A percentile compares a stretch with the other conserved stretches of the same genome.
These are phyloP conservation scores for Sisymbrium altissimum DNA, from an alignment of 345 rosid genomes.

Conservation along the genomic window DNA sequence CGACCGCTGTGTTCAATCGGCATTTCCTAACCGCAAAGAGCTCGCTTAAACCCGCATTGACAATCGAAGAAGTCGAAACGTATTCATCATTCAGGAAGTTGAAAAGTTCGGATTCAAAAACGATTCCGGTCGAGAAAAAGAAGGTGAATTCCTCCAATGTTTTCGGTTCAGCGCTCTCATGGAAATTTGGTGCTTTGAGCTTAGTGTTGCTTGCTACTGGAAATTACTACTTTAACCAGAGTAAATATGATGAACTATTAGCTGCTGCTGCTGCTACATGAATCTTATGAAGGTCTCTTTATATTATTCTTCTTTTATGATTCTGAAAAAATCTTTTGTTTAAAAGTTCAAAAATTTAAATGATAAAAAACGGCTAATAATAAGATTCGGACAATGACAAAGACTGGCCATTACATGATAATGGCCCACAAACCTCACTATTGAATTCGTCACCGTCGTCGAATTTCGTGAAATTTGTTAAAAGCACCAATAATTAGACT, in stretches of 20 bases:
- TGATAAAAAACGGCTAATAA: conserved; percentile 16
- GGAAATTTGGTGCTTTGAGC: conserved; percentile 36
- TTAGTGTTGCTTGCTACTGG: conserved; percentile 37
- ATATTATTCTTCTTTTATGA: not conserved
- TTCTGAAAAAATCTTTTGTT: not conserved
- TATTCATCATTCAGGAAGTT: conserved; percentile 61
- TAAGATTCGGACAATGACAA: conserved; percentile 25
- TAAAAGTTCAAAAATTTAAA: conserved; percentile 8
- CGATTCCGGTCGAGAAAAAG: not conserved
- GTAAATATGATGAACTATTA: conserved; percentile 13
- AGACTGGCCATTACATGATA: conserved; percentile 1
- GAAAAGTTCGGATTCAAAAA: not conserved
- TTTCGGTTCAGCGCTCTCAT: conserved; percentile 21
- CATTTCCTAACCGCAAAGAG: conserved; percentile 66
- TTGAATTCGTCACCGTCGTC: conserved; percentile 3
- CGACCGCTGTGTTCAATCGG: conserved; percentile 49
- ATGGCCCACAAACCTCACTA: conserved; percentile 18
- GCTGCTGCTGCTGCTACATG: conserved; percentile 33
- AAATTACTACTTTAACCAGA: conserved; percentile 36
- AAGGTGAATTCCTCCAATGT: conserved; percentile 17
- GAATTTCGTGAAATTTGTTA: not conserved
- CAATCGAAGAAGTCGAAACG: conserved; percentile 50
- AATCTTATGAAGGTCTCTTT: not conserved
- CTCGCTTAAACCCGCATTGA: conserved; percentile 75
- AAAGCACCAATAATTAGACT: conserved; percentile 11